Base-by-base conservation (phyloP, 805 yeast species). In the Saturnispora diversa region DNA sequence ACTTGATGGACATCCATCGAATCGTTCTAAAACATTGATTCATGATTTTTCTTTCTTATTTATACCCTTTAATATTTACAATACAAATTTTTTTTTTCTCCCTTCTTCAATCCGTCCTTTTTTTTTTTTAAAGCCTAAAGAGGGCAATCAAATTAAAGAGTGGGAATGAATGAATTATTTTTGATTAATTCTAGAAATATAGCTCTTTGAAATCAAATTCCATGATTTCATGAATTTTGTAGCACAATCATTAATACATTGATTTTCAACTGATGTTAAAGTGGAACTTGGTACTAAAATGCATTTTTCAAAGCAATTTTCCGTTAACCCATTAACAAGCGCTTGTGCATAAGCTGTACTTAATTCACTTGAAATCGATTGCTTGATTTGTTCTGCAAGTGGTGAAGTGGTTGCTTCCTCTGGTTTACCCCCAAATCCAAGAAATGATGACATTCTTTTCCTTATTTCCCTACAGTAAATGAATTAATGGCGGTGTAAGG, bases 331-430 rank as follows among this genome's bases (percentile, higher is more conserved):
- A 63, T 79, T 82, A 24, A 87, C 94, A 40, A 88, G 67, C 53
- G 84, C 88, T 2, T 90, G 80, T 26, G 94, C 96, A 60, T 87
- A 84, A 15, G 88, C 92, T n/a, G 85, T 74, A 2, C 95, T 95
- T 47, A 88, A 67, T 56, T 88, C 97, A 58, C 77, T 83, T 31
- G 80, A 69, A 42, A 88, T 77, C 55, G 81, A 84, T 15, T 69
- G 66, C 59, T 84, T 81, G 40, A 86, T 62, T 54, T 78, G 74
- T 21, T 73, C 71, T 54, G 80, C 80, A 44, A 79, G 51, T 31
- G 58, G 58, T 8, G 48, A 16, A 10, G 19, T 20, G 20, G 37
- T 46, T 21, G 50, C 21, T 27, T 20, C 31, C 11, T 44, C 29
- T 11, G 46, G 26, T 19, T 35, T 31, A 19, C 55, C 53, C 24